Conservation (phyloP, 176 grass and related monocot genomes). For the Poa annua region DNA sequence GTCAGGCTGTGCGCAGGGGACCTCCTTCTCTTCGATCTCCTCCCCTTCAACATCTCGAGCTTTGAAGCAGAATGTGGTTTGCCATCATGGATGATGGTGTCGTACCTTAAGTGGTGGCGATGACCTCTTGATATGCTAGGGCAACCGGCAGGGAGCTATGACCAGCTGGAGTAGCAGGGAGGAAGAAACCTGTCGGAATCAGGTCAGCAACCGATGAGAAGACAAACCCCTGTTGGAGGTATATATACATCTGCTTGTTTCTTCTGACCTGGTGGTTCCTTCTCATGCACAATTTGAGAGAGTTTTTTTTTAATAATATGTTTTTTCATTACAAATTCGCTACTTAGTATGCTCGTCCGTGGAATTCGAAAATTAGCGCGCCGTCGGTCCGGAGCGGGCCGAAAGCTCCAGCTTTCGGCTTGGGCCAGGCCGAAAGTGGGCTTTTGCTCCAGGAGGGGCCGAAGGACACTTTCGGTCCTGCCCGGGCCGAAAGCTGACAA, state of each 20-base stretch:
- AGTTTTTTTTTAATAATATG: no score
- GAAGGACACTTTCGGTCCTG: no score
- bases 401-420: no score
- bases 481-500: no score
- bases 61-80: neutral
- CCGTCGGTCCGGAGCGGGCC: no score
- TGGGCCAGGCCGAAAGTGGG: no score
- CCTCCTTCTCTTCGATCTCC: slow-evolving; percentile 8
- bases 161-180: neutral
- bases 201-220: no score
- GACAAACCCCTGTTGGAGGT: neutral
- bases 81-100: neutral
- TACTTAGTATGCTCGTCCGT: no score
- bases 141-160: neutral
- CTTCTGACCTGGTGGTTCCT: neutral
- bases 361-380: no score
- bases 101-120: neutral
- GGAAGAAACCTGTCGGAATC: neutral
- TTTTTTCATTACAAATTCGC: no score
- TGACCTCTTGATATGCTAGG: neutral
- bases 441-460: no score
- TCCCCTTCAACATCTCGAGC: neutral
- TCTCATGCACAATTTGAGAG: neutral
- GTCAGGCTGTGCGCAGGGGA: neutral
- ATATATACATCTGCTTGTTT: neutral